Conservation (phyloP, 2,329 filamentous ascomycete genomes). For the Curvularia verruculosa region DNA sequence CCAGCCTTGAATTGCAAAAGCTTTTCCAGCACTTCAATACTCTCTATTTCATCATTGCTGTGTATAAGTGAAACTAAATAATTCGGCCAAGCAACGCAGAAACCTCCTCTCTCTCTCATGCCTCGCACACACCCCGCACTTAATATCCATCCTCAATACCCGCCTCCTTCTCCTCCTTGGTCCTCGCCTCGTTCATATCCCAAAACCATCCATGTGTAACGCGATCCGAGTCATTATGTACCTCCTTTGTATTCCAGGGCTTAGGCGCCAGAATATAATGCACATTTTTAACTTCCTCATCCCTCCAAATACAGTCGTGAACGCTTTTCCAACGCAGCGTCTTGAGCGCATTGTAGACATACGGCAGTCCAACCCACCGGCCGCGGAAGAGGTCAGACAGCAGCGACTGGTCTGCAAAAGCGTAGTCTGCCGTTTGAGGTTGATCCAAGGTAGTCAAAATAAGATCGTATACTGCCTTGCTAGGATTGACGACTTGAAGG, state of each 20-base stretch:
- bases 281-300: constrained; percentile 66
- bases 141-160: not conserved
- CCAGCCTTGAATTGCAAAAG: not conserved
- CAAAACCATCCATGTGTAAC: constrained; percentile 4
- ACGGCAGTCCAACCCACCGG: constrained; percentile 64
- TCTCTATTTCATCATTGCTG: not conserved
- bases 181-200: not conserved
- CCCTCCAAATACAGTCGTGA: constrained; percentile 65
- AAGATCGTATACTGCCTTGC: constrained; percentile 56
- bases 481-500: constrained; percentile 65
- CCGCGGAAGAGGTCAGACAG: constrained; percentile 62
- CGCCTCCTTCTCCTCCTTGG: not conserved
- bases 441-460: constrained; percentile 54
- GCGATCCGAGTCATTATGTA: not conserved
- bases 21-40: not conserved
- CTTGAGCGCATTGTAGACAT: constrained; percentile 67
- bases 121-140: not conserved
- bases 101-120: not conserved
- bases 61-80: not conserved
- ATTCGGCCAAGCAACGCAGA: not conserved
- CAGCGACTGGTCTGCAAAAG: constrained; percentile 64
- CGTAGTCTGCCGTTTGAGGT: constrained; percentile 50
- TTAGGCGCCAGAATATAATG: constrained; percentile 60
- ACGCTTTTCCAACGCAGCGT: constrained; percentile 62
- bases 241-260: not conserved